Conservation (phyloP, 345 rosid genomes). For the Lepidium didymum region DNA sequence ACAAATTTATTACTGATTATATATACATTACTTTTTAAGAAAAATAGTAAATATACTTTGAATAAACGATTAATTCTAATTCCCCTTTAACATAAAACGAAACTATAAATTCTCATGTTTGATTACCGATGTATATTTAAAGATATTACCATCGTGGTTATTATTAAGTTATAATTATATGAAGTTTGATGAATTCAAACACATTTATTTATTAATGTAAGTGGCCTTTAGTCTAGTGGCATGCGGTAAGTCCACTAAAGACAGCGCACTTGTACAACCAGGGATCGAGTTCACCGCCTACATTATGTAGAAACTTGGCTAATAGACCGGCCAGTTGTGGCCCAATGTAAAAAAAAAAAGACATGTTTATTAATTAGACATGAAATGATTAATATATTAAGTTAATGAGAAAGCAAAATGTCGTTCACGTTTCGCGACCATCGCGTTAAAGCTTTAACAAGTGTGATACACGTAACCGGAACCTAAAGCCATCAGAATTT, state of each 20-base stretch:
- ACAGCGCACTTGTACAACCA: no score
- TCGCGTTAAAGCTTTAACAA: conserved; percentile 26
- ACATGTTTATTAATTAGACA: not conserved
- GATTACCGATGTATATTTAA: no score
- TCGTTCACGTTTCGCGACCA: conserved; percentile 32
- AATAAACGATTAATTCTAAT: not conserved
- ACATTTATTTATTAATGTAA: no score
- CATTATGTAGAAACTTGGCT: no score
- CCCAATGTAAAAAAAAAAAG: not conserved
- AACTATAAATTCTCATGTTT: no score
- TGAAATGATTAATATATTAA: not conserved
- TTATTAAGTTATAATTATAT: not conserved
- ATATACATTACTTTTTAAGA: not conserved
- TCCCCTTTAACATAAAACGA: no score
- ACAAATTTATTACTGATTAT: not conserved
- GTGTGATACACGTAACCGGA: conserved; percentile 20
- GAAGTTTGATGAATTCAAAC: not conserved
- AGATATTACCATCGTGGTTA: not conserved
- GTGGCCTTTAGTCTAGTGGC: no score
- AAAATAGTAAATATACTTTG: not conserved
- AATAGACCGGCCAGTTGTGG: no score
- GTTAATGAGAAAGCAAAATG: conserved; percentile 12
- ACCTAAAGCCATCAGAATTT: conserved; percentile 2
- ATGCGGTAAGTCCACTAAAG: no score
- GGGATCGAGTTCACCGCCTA: no score